Conservation (phyloP, 495 filamentous ascomycete species). For the Talaromyces trachyspermus region DNA sequence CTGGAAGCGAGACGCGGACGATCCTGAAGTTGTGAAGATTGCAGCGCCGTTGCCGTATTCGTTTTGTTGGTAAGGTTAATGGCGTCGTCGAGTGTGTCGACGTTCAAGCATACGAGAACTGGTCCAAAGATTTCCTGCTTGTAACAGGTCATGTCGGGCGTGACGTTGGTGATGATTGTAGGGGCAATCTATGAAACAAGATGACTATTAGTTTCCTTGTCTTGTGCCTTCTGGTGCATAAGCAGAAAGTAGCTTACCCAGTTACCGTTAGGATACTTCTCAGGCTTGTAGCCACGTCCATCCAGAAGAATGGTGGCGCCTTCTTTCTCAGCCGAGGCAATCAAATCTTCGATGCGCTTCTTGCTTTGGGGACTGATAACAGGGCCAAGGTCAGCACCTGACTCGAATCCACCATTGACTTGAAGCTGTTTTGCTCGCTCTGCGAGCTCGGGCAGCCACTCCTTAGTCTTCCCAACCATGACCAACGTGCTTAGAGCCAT, state of each 20-base stretch:
- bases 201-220: not conserved
- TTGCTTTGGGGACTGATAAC: constrained; percentile 92
- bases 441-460: constrained; percentile 86
- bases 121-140: constrained; percentile 96
- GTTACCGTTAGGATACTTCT: constrained; percentile 95
- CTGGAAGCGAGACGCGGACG: constrained; percentile 57
- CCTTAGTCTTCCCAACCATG: constrained; percentile 88
- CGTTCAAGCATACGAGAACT: constrained; percentile 79
- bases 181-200: constrained; percentile 58
- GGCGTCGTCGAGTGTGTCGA: constrained; percentile 74
- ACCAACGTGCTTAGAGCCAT: constrained; percentile 95
- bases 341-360: constrained; percentile 80
- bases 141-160: constrained; percentile 89
- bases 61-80: constrained; percentile 60
- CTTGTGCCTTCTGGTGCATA: not conserved
- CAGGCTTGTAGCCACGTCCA: constrained; percentile 77
- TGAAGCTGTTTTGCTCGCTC: constrained; percentile 84
- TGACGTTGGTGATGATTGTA: constrained; percentile 92
- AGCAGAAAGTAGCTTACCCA: constrained; percentile 49
- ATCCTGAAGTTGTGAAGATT: constrained; percentile 58
- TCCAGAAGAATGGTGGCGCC: constrained; percentile 94
- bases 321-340: constrained; percentile 83
- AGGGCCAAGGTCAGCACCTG: constrained; percentile 90
- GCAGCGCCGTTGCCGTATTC: constrained; percentile 66
- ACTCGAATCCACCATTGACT: constrained; percentile 92